These are phyloP conservation scores for Tolypocladium nubicola DNA, from an alignment of 2,329 filamentous ascomycete species.

Conservation along the genomic window DNA sequence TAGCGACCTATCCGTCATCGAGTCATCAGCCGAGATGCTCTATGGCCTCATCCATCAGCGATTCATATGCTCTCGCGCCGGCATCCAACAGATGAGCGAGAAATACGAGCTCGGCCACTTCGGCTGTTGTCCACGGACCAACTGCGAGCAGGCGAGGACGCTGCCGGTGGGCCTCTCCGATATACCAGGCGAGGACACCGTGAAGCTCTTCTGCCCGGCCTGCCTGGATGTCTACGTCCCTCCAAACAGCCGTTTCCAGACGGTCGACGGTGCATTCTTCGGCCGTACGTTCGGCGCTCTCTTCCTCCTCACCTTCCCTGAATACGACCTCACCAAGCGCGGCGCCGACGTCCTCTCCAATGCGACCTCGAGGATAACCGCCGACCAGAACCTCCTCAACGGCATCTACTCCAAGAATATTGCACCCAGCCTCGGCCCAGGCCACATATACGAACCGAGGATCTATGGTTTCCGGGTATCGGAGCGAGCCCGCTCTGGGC, in stretches of 20 bases:
- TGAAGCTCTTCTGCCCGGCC: conserved; percentile 95
- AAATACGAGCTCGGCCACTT: conserved; percentile 98
- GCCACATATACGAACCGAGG: conserved; percentile 83
- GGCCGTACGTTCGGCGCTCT: conserved; percentile 93
- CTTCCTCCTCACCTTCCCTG: conserved; percentile 97
- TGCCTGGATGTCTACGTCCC: conserved; percentile 96
- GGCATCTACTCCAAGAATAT: conserved; percentile 81
- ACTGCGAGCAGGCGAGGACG: conserved; percentile 83
- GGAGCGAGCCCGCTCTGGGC: conserved; percentile 79
- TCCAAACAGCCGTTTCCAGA: conserved; percentile 93
- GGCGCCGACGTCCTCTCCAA: conserved; percentile 47
- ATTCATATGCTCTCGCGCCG: conserved; percentile 91
- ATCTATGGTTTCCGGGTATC: conserved; percentile 97
- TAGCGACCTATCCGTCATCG: conserved; percentile 88
- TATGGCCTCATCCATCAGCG: conserved; percentile 98
- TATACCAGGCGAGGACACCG: conserved; percentile 90
- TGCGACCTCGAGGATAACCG: conserved; percentile 20
- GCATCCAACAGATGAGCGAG: conserved; percentile 98
- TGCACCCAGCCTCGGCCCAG: conserved; percentile 71
- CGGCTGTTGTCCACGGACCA: conserved; percentile 85
- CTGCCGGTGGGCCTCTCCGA: conserved; percentile 90
- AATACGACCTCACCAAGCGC: conserved; percentile 76
- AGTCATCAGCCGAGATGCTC: conserved; percentile 94
- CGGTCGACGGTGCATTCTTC: conserved; percentile 95
- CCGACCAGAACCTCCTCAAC: conserved; percentile 56